Evolutionary conservation across 176 grass and related monocot genomes (phyloP), one percentile per base, ranked within the genome.

Genomic region (Musa itinerans): DNA sequence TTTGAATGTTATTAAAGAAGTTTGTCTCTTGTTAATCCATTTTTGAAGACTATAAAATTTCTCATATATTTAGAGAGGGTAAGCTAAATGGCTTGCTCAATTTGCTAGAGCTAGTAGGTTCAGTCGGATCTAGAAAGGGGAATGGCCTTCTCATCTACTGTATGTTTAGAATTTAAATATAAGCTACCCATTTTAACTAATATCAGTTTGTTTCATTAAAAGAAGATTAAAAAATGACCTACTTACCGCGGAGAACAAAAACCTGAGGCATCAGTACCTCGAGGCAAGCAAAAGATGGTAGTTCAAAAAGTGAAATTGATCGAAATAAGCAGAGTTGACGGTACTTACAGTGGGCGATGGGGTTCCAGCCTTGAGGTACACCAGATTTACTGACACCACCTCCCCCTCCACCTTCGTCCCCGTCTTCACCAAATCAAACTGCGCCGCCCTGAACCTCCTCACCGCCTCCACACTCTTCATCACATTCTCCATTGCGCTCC

Each of bases 401-500:
- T 98, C 88, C 11, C 94, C 90, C 82, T 98, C 90, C 75, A 82
- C 84, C 76, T 87, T 93, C 70, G 82, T 78, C 34, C 88, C 90
- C 0, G 90, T 82, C 73, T 98, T 98, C 13, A 98, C 94, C 81
- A 93, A 82, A 80, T 93, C 90, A 80, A 93, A 98, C 78, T 98
- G 90, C 11, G 94, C 80, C 63, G 90, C 68, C 65, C 94, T 87
- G 74, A 98, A 98, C 76, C 73, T 87, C 58, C 86, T 76, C 43
- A 98, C 79, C n/a, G 78, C 68, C 83, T 98, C 94, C 49, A 98
- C 82, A 8, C 90, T 98, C 75, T 89, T 98, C 94, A 98, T 87
- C 66, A 91, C 83, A 82, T 98, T 98, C 80, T 93, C 94, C 90
- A 98, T 91, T 24, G 94, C 88, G 21, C 88, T 93, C 53, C 94